Evolutionary conservation across 345 rosid species (phyloP), one percentile per base, ranked within the genome.

Genomic region (Boechera stricta): DNA sequence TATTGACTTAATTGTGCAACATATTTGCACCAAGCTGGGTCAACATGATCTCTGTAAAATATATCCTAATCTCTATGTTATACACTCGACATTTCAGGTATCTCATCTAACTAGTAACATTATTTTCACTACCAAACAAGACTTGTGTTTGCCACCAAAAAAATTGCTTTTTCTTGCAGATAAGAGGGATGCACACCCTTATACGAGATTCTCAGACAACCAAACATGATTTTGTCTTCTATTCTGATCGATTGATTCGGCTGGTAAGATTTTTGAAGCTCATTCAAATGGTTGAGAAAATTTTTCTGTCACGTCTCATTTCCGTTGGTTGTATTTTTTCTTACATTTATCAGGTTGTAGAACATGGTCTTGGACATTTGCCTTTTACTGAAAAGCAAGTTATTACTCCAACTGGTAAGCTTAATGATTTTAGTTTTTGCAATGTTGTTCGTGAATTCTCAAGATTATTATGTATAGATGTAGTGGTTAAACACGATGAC

Each of bases 31-130:
- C 53, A 95, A 95, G 84, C 96, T 95, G 82, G 98, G 96, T 53
- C 99, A 95, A 81, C 98, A 92, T 80, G 96, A 95, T 83, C 89
- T 95, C 49, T 95, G 99, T 85, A 95, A 95, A 91, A 92, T 92
- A 83, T 92, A 95, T 79, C 97, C 98, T 8, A 95, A 88, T 80
- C 88, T 92, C 74, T 90, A 90, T 68, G 94, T 90, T 69, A 95
- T 95, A 81, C 96, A 92, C 36, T 95, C 99, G 67, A 95, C 99
- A 58, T 95, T 95, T 85, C 98, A 95, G 99, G 99, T 95, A 78
- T 41, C 39, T 61, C 70, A 69, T 42, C 49, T 28, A 76, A 41
- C 68, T 18, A 51, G 67, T 67, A 42, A 42, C 73, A 51, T 42
- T 54, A 24, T 15, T 15, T 29, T 47, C 21, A 9, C 59, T 16